Percentiles rank a stretch among this genome's conserved stretches.
phyloP scores from a whole-genome alignment of 2,329 filamentous ascomycete species.

The Escovopsis sp. region DNA sequence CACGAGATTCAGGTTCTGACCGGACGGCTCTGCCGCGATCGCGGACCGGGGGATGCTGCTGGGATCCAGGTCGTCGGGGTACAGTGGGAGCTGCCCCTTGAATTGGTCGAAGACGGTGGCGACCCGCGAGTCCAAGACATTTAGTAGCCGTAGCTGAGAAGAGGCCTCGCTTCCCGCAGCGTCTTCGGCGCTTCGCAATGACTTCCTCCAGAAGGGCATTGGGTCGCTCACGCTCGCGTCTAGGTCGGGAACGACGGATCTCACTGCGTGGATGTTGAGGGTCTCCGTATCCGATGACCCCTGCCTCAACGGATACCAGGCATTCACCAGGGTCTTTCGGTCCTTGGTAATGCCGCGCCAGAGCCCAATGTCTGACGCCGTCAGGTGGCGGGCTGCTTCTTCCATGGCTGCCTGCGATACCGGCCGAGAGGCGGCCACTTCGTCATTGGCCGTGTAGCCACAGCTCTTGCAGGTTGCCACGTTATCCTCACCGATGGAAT shows the following conservation, averaged over 20 bases:
- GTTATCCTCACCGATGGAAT: conserved; percentile 67
- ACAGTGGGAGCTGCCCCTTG: conserved; percentile 10
- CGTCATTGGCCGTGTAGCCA: conserved; percentile 69
- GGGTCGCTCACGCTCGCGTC: conserved; percentile 55
- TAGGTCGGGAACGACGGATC: conserved; percentile 47
- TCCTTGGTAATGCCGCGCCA: conserved; percentile 57
- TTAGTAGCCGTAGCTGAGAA: conserved; percentile 13
- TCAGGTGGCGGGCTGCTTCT: background rate
- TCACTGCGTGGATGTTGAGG: conserved; percentile 45
- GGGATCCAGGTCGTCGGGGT: conserved; percentile 8
- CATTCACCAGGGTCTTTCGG: conserved; percentile 50
- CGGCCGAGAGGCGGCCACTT: conserved; percentile 44
- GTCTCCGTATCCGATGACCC: conserved; percentile 13
- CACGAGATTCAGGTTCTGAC: conserved; percentile 41
- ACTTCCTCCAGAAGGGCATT: conserved; percentile 33
- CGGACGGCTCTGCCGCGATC: conserved; percentile 19
- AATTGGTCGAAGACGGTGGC: conserved; percentile 11
- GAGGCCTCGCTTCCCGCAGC: conserved; percentile 1
- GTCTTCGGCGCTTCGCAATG: conserved; percentile 10
- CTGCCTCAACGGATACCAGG: conserved; percentile 41
- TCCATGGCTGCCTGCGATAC: background rate
- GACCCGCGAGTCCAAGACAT: conserved; percentile 21
- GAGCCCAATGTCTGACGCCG: conserved; percentile 16
- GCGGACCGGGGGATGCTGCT: conserved; percentile 7
- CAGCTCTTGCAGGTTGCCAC: conserved; percentile 64